Conservation (phyloP, 2,329 filamentous ascomycete genomes). For the Cercospora sp. region DNA sequence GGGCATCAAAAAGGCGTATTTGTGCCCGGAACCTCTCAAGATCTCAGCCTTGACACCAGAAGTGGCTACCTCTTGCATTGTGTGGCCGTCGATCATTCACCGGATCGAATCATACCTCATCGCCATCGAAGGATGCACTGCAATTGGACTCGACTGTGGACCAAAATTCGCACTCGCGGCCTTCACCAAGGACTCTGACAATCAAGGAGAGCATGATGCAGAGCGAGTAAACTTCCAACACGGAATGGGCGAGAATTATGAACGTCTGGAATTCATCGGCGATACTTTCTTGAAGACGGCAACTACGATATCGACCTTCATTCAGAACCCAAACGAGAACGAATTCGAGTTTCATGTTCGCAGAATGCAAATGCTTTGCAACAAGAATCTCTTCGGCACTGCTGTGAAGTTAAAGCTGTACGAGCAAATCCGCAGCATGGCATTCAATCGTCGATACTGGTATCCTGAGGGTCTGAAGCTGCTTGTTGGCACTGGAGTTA, state of each 20-base stretch:
- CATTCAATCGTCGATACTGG: slow-evolving; percentile 80
- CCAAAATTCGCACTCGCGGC: slow-evolving; percentile 79
- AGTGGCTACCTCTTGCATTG: slow-evolving; percentile 70
- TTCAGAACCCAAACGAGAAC: slow-evolving; percentile 70
- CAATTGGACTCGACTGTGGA: slow-evolving; percentile 64
- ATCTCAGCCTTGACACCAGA: slow-evolving; percentile 71
- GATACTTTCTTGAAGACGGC: slow-evolving; percentile 96
- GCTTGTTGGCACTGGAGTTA: slow-evolving; percentile 57
- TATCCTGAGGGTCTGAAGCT: slow-evolving; percentile 79
- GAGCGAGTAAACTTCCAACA: slow-evolving; percentile 71
- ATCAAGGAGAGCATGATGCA: slow-evolving; percentile 67
- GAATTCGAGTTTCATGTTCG: slow-evolving; percentile 89
- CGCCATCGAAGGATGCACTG: slow-evolving; percentile 68
- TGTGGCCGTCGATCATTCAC: slow-evolving; percentile 81
- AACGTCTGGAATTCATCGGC: slow-evolving; percentile 88
- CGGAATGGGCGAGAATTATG: slow-evolving; percentile 93
- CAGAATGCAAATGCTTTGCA: slow-evolving; percentile 88
- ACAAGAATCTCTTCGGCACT: slow-evolving; percentile 80
- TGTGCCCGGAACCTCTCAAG: slow-evolving; percentile 74
- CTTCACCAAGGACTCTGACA: slow-evolving; percentile 88
- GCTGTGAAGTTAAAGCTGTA: slow-evolving; percentile 67
- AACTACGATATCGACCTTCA: slow-evolving; percentile 84
- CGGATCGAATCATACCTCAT: slow-evolving; percentile 81
- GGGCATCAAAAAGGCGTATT: slow-evolving; percentile 52
- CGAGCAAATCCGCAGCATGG: slow-evolving; percentile 77